Conservation (phyloP, 371 early-diverging fungal species). For the Mucor irregularis region DNA sequence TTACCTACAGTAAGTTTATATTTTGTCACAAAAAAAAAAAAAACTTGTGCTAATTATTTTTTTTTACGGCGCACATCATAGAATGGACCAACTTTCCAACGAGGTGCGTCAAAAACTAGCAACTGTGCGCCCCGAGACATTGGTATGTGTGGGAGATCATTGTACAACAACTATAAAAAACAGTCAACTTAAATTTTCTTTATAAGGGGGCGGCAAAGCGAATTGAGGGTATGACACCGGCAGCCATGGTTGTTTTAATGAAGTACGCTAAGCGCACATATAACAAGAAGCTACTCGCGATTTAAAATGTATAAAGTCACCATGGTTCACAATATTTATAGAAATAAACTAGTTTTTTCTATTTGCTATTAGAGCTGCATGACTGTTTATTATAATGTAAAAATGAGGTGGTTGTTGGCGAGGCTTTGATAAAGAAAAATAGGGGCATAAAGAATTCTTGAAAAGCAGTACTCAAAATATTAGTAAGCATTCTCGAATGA, state of each 20-base stretch:
- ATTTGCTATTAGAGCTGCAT: too few species aligned
- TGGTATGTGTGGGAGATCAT: conserved; percentile 52
- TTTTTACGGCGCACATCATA: conserved; percentile 8
- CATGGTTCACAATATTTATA: too few species aligned
- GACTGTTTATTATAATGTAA: too few species aligned
- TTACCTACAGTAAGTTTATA: conserved; percentile 52
- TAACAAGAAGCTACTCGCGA: conserved; percentile 6
- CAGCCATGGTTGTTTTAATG: conserved; percentile 71
- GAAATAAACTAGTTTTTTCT: background rate
- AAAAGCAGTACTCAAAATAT: too few species aligned
- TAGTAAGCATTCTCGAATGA: too few species aligned
- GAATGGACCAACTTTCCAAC: conserved; percentile 67
- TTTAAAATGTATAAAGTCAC: too few species aligned
- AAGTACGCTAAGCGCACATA: conserved; percentile 52
- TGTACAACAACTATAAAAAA: background rate
- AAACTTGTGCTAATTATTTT: background rate
- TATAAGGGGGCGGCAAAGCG: conserved; percentile 79
- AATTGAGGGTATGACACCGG: conserved; percentile 84
- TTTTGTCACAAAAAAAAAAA: background rate
- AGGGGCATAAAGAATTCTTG: too few species aligned
- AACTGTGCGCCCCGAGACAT: conserved; percentile 70
- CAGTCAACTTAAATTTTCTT: background rate
- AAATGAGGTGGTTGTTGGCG: too few species aligned
- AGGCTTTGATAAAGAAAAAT: too few species aligned
- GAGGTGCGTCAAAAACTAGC: conserved; percentile 73